Conservation (phyloP, 345 rosid species). For the Geranium rotundifolium region DNA sequence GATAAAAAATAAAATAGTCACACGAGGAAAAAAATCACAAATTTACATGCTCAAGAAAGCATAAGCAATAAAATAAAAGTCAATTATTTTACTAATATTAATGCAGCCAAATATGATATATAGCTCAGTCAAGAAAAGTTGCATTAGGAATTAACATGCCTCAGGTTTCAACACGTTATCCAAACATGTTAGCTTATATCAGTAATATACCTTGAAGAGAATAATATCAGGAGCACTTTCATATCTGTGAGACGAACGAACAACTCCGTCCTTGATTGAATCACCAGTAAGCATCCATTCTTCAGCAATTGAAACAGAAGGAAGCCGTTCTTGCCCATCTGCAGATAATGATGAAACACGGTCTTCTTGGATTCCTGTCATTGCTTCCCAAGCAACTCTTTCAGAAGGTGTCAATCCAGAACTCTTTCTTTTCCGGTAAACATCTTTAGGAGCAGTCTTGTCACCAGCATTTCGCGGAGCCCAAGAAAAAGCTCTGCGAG, state of each 20-base stretch:
- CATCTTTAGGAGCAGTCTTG: constrained; percentile 66
- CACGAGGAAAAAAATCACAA: too few species aligned
- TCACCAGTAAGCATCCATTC: constrained; percentile 95
- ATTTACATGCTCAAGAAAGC: too few species aligned
- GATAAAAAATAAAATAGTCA: too few species aligned
- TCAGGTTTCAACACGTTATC: background rate
- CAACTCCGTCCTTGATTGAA: constrained; percentile 59
- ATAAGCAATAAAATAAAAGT: too few species aligned
- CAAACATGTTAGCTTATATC: constrained; percentile 1
- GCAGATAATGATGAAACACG: constrained; percentile 42
- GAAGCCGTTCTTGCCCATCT: constrained; percentile 82
- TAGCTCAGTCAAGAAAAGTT: background rate
- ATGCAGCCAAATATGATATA: background rate
- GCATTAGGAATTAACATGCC: background rate
- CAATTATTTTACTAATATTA: too few species aligned
- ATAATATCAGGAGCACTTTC: constrained; percentile 89
- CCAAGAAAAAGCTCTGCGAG: constrained; percentile 97
- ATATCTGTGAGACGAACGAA: constrained; percentile 77
- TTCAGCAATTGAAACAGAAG: constrained; percentile 77
- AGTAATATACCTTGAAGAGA: constrained; percentile 69
- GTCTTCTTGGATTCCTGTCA: constrained; percentile 91
- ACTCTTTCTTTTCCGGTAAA: constrained; percentile 73
- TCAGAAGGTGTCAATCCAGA: constrained; percentile 74
- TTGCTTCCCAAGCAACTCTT: constrained; percentile 90
- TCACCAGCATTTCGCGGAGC: constrained; percentile 77